Base-by-base conservation (phyloP, 1,284 basidiomycete genomes). In the Schizophyllum commune region DNA sequence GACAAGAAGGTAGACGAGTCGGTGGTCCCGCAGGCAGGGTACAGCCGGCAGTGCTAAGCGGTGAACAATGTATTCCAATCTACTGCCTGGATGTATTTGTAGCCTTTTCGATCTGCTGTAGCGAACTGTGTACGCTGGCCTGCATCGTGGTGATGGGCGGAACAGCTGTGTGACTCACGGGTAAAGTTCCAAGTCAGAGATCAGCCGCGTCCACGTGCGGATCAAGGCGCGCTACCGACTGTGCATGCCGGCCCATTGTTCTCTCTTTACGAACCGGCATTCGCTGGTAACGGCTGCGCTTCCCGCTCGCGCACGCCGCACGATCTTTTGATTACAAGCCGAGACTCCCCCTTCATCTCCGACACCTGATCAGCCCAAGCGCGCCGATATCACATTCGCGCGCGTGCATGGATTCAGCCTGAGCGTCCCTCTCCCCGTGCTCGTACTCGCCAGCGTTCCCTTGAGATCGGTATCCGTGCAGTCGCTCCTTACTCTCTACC, bases 41-140 rank as follows among this genome's bases (percentile, higher is more conserved):
- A 71, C 57, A 70, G 74, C 6, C 67, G 74, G 57, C 74, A 74
- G 56, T 77, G 75, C 58, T 77, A 65, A 73, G 17, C 9, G 13
- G 9, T 17, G 17, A 47, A 47, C 39, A 47, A 47, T 47, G 39
- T 47, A 47, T 47, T 9, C 13, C 17, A 47, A 5, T 5, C 27
- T 27, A 27, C 27, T 27, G 3, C 9, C 39, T 47, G 13, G 3
- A 47, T 47, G 13, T 17, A 47, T 47, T 11, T 47, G 39, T 47
- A 47, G 39, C 39, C 3, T 47, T 39, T 39, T 47, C 3, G 13
- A 4, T 47, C 9, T 47, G 17, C 39, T 47, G 39, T 47, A 47
- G 39, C 39, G 39, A 17, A 11, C 13, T 47, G 39, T 47, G 39
- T 11, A 11, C 17, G 13, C 17, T 17, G 4, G 2, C 3, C 39